Base-by-base conservation (phyloP, 2,329 filamentous ascomycete genomes). In the Monosporascus cannonballus region DNA sequence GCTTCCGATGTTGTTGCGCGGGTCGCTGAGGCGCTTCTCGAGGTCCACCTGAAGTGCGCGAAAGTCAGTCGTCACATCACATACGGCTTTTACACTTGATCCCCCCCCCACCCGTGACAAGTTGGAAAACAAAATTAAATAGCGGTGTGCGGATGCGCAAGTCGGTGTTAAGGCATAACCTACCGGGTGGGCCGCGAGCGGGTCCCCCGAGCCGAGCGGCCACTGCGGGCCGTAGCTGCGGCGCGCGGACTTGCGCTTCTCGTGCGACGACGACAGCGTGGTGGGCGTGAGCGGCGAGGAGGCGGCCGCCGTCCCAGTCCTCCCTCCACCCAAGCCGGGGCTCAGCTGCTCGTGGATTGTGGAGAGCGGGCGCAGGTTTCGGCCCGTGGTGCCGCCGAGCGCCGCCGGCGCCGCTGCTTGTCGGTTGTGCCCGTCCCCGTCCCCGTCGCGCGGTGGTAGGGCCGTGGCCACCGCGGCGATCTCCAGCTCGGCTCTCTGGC, bases 121-220 rank as follows among this genome's bases (percentile, higher is more conserved):
- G 3, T 2, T 22, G 20, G 20, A 22, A 3, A 22, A 22, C 20
- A 22, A 22, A 22, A 22, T 22, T 2, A 22, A 22, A 22, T 2
- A 22, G 20, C 20, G 20, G 2, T 22, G 20, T 22, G 20, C 20
- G 20, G 20, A 22, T 22, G 20, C 20, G 20, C 20, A 22, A 22
- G 20, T 22, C 20, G 20, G 20, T 22, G 20, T 22, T 22, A 22
- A 22, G 20, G 20, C 20, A 22, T 22, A 22, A 22, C 42, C 30
- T 46, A 46, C 42, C 8, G 64, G 65, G 50, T 67, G 59, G 20
- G 59, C 59, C 24, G 54, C 57, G 2, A 66, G 53, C 1, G 64
- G 63, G 9, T 64, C 65, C 3, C 50, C 46, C 18, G 52, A 44
- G 6, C 59, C 56, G 4, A 67, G 59, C 14, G 63, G 65, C 64